Base-by-base conservation (phyloP, 208 protist species). In the Trypanosoma vivax region DNA sequence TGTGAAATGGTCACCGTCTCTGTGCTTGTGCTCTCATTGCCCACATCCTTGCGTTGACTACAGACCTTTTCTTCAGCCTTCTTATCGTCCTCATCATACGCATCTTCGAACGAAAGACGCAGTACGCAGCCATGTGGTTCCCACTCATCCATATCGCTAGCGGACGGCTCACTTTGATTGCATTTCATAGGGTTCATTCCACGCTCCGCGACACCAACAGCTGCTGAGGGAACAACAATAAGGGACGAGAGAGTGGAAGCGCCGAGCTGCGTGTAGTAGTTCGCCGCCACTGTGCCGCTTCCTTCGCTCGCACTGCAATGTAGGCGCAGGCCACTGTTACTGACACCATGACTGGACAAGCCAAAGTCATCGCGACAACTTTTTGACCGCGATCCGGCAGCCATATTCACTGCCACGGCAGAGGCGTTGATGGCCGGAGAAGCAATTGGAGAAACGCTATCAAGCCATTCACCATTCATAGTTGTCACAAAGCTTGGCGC, bases 81-180 rank as follows among this genome's bases (percentile, higher is more conserved):
- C 13, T 37, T 13, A 37, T 13, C 7, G 33, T 43, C 39, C 10
- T 43, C 39, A 40, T 57, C 45, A 50, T 43, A 11, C 10, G n/a
- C 39, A 40, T 57, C 45, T 46, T 80, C 72, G 47, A 80, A 80
- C 31, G 52, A 51, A 0, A 84, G 63, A 28, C 49, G 63, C 50
- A 66, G 21, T n/a, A 58, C 61, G 31, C 72, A 80, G 33, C 65
- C 41, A 10, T 50, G 34, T 23, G 31, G 53, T 14, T 50, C 43
- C 9, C 53, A 27, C 18, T 65, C 50, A 11, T 42, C 24, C 7
- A 19, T 10, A 27, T 40, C 21, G n/a, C 39, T 43, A 7, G n/a
- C 6, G 18, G 6, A 9, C 18, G 5, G n/a, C 10, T 19, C 19
- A n/a, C 43, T 9, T 18, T 24, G 13, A 10, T n/a, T n/a, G n/a